Base-by-base conservation (phyloP, 768 basidiomycete species). In the Lentinula guzmanii region DNA sequence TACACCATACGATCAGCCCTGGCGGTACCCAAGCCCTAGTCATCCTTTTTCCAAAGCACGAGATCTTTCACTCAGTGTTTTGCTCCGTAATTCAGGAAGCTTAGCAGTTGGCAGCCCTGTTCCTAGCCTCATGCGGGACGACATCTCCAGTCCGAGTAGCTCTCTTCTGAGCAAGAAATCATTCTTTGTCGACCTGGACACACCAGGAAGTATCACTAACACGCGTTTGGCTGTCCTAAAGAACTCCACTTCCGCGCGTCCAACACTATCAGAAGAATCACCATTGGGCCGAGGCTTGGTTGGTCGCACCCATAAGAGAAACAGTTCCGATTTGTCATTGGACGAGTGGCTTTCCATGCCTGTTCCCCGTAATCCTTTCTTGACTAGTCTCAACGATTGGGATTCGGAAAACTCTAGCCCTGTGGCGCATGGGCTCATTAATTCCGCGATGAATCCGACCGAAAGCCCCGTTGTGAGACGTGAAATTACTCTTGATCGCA, bases 21-120 rank as follows among this genome's bases (percentile, higher is more conserved):
- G 90, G 90, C 84, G 88, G 41, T 90, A 86, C 68, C 84, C 87
- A 7, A 91, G 89, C 66, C 89, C 89, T 10, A 89, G 86, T 61
- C 89, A 92, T 67, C 89, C 89, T 1, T 72, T 91, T 70, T 86
- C 84, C 16, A 79, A 73, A 42, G 79, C 83, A 15, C 82, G 84
- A 39, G 86, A 90, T 61, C 68, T 89, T 16, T 86, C 86, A 34
- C 74, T 92, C 48, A 80, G 82, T 59, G 83, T 87, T 75, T 90
- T 33, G 78, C 83, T 45, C 78, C 77, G 15, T 82, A 82, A 63
- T 79, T 52, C 78, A 77, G 61, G 72, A 45, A 63, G 35, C 33
- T 45, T 59, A 33, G 42, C 56, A 24, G 51, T 56, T 11, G 55
- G 45, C 18, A 61, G 57, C 70, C 58, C 75, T 70, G n/a, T 64